Evolutionary conservation across 2,329 filamentous ascomycete species (phyloP).

Genomic region (Nothophoma quercina): DNA sequence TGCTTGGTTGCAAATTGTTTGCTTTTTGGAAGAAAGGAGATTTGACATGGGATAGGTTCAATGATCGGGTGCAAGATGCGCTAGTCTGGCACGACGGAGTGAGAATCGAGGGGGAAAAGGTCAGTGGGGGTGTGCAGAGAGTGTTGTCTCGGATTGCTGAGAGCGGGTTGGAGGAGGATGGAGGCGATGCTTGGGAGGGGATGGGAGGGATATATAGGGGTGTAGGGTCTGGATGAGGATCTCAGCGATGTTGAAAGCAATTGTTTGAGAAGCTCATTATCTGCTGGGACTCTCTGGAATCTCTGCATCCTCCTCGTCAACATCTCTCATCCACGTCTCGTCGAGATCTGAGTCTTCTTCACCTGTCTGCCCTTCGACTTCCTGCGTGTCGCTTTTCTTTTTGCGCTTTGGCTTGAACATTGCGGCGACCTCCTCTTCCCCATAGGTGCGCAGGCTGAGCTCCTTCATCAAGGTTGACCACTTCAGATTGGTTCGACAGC

Average conservation of each 20-base stretch:
- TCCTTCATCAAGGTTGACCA: conserved; percentile 88
- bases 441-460: conserved; percentile 75
- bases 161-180: conserved; percentile 31
- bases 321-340: conserved; percentile 44
- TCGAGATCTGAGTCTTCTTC: conserved; percentile 40
- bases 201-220: conserved; percentile 16
- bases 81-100: conserved; percentile 37
- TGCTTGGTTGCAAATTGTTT: not conserved
- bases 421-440: conserved; percentile 72
- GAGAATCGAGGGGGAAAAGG: conserved; percentile 32
- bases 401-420: conserved; percentile 66
- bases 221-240: not conserved
- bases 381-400: conserved; percentile 40
- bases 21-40: not conserved
- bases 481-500: conserved; percentile 66
- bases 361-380: conserved; percentile 16
- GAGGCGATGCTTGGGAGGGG: conserved; percentile 22
- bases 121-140: conserved; percentile 31
- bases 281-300: conserved; percentile 5
- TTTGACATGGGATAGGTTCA: conserved; percentile 16
- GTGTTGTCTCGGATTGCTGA: conserved; percentile 36
- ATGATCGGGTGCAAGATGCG: conserved; percentile 29
- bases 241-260: too few relatives aligned
- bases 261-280: not conserved
- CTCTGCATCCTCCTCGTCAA: conserved; percentile 39